Conservation (phyloP, 106 monocot species). For the Dendrobium chrysotoxum region DNA sequence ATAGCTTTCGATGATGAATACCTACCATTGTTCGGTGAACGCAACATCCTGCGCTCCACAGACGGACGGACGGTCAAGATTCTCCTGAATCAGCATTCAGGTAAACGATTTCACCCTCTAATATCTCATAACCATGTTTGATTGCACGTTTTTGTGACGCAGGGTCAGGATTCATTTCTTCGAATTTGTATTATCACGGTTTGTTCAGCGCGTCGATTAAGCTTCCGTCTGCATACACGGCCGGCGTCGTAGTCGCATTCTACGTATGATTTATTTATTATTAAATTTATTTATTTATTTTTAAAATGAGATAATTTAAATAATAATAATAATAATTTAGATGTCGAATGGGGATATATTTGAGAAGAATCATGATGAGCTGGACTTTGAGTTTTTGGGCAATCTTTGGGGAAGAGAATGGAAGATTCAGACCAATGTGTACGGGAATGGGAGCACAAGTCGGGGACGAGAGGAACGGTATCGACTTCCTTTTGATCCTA, state of each 20-base stretch:
- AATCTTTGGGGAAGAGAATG: constrained; percentile 67
- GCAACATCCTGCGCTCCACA: constrained; percentile 40
- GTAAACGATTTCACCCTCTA: constrained; percentile 7
- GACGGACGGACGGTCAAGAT: constrained; percentile 47
- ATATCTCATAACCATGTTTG: neutral
- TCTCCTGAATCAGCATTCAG: constrained; percentile 46
- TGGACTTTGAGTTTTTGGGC: constrained; percentile 95
- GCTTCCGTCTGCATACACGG: constrained; percentile 52
- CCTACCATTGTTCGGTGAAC: constrained; percentile 51
- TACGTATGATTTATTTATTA: constrained; percentile 24
- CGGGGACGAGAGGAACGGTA: constrained; percentile 88
- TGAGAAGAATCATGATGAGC: constrained; percentile 82
- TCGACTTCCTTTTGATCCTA: constrained; percentile 69
- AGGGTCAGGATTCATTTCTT: constrained; percentile 56
- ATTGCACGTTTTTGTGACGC: neutral
- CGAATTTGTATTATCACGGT: constrained; percentile 36
- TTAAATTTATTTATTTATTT: neutral
- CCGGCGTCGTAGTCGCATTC: constrained; percentile 66
- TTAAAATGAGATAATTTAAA: neutral
- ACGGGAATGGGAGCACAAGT: constrained; percentile 85
- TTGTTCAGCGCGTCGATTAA: constrained; percentile 52
- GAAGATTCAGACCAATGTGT: constrained; percentile 84
- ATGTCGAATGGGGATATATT: constrained; percentile 76
- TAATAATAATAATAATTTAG: constrained; percentile 16
- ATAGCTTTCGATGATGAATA: constrained; percentile 51